Evolutionary conservation across 139 green algal genomes (phyloP), one percentile per base, ranked within the genome.

Genomic region (Coelastrella sp.): DNA sequence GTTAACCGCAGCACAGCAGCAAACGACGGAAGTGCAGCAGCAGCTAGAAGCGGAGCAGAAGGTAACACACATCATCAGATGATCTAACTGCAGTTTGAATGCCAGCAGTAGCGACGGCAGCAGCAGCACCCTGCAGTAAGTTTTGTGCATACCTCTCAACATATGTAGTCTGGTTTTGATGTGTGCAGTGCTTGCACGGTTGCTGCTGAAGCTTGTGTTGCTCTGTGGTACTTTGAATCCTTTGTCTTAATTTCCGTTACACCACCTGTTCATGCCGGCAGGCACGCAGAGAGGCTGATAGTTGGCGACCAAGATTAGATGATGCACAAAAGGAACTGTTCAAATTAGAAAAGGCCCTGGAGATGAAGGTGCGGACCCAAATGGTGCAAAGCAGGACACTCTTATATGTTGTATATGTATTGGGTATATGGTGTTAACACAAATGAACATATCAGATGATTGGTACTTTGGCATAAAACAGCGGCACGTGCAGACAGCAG

Each of bases 261-360:
- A 49, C 35, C 35, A 49, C 3, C 35, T 49, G 35, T 60, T 58
- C 10, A 24, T 60, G 74, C 20, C n/a, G 24, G 27, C 63, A 88
- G 84, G 84, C 84, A 1, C 66, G 84, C 6, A 56, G 58, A n/a
- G 84, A 88, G 49, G 84, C 84, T 24, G 84, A 88, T 17, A 66
- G 14, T 11, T 88, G 84, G 84, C 25, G 22, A 58, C 84, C 84
- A 20, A 58, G 84, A 12, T 22, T 88, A 15, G 84, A 88, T 14
- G 35, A 58, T 20, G 68, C 84, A 35, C 14, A 66, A 20, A 81
- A 49, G 14, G 84, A 88, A n/a, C 19, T 88, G 0, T 88, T 88
- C 66, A 88, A 88, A 25, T n/a, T 88, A 20, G 84, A 88, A 68
- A 61, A 76, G 7, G 84, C 58, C 9, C 84, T 88, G n/a, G 84